Percentiles rank a stretch among this genome's conserved stretches.
Evolutionary conservation across 2,329 filamentous ascomycete genomes (phyloP).

Genomic region (Hyphodiscus sp.): DNA sequence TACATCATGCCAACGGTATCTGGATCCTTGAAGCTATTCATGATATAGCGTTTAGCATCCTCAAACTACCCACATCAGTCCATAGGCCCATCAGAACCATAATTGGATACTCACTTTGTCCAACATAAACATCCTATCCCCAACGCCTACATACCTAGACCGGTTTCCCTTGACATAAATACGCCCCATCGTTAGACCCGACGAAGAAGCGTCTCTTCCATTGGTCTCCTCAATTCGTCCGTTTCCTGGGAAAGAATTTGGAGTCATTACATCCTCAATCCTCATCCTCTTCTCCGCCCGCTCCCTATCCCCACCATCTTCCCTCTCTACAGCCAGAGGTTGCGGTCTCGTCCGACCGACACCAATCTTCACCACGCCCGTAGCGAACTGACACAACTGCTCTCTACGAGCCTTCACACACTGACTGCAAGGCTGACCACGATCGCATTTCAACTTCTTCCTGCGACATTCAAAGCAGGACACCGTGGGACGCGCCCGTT

Average conservation of each 20-base stretch:
- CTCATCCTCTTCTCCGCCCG: not conserved
- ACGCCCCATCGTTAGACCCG: slow-evolving; percentile 1
- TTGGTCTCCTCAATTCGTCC: not conserved
- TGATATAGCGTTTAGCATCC: slow-evolving; percentile 12
- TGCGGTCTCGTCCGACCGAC: slow-evolving; percentile 2
- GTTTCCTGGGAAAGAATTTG: not conserved
- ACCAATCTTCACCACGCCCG: not conserved
- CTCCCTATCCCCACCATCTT: not conserved
- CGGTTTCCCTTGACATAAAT: slow-evolving; percentile 9
- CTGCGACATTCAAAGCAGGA: slow-evolving; percentile 52
- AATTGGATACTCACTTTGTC: slow-evolving; percentile 9
- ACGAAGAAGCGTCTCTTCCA: not conserved
- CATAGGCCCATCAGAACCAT: no score
- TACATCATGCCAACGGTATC: slow-evolving; percentile 5
- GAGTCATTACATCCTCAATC: not conserved
- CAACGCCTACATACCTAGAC: slow-evolving; percentile 10
- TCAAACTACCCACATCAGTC: slow-evolving; percentile 13
- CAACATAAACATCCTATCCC: slow-evolving; percentile 15
- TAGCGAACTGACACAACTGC: not conserved
- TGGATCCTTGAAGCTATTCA: slow-evolving; percentile 9
- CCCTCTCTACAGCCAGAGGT: not conserved
- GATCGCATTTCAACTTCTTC: slow-evolving; percentile 51
- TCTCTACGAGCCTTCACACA: slow-evolving; percentile 31
- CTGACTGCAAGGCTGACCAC: slow-evolving; percentile 49
- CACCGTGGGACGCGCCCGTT: not conserved